A percentile compares a stretch with the other conserved stretches of the same genome.
Conservation (phyloP, 1,284 basidiomycete genomes). For the Mycena citricolor region DNA sequence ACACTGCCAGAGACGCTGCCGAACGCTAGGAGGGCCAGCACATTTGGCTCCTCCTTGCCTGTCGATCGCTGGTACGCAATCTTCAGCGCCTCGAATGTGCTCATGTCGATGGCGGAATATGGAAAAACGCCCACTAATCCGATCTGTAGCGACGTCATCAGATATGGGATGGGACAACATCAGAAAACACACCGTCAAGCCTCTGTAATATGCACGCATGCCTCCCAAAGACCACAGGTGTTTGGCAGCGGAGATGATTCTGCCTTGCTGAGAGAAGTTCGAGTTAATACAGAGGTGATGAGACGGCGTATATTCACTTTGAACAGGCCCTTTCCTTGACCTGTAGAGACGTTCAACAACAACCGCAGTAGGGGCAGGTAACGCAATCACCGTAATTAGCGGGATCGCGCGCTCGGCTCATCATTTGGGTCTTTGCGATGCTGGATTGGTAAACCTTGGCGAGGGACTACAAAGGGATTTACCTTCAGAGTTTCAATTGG, state of each 20-base stretch:
- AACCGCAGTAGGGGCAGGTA: background rate
- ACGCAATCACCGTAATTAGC: conserved; percentile 10
- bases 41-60: conserved; percentile 79
- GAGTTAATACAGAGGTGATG: background rate
- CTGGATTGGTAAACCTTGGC: conserved; percentile 12
- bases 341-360: conserved; percentile 9
- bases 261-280: conserved; percentile 39
- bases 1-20: conserved; percentile 89
- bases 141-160: conserved; percentile 52
- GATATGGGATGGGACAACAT: conserved; percentile 15
- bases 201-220: conserved; percentile 86
- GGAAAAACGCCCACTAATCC: conserved; percentile 90
- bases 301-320: conserved; percentile 3
- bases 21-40: conserved; percentile 81
- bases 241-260: conserved; percentile 58
- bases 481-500: conserved; percentile 88
- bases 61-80: conserved; percentile 80
- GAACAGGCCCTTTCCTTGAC: conserved; percentile 7
- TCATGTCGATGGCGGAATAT: conserved; percentile 93
- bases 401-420: conserved; percentile 72
- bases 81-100: conserved; percentile 90
- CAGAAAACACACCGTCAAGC: conserved; percentile 67
- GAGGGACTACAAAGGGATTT: conserved; percentile 14
- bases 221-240: conserved; percentile 83
- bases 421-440: conserved; percentile 80